phyloP scores from a whole-genome alignment of 1,284 basidiomycete genomes.

The Marasmius fiardii region DNA sequence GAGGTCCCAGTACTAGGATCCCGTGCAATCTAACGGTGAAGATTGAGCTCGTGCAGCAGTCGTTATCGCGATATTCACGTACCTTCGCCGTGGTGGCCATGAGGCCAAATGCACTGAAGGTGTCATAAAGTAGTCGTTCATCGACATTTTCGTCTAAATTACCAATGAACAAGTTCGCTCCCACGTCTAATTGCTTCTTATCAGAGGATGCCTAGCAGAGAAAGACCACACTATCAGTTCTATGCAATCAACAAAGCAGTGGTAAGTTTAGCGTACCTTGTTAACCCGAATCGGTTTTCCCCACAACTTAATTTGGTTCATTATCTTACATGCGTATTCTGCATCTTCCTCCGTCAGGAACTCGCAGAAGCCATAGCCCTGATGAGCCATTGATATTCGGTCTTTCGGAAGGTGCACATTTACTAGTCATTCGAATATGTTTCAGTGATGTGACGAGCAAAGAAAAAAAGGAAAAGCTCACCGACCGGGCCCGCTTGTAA shows the following conservation, averaged over 20 bases:
- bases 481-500: slow-evolving; percentile 96
- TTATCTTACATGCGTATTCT: slow-evolving; percentile 99
- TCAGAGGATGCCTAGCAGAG: slow-evolving; percentile 79
- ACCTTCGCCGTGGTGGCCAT: slow-evolving; percentile 96
- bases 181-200: slow-evolving; percentile 97
- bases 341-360: slow-evolving; percentile 97
- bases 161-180: slow-evolving; percentile 96
- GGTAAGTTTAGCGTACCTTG: slow-evolving; percentile 63
- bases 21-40: slow-evolving; percentile 71
- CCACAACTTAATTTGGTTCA: slow-evolving; percentile 99
- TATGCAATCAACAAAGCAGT: slow-evolving; percentile 5
- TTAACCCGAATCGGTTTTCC: slow-evolving; percentile 98
- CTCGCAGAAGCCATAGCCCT: slow-evolving; percentile 99
- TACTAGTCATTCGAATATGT: slow-evolving; percentile 44
- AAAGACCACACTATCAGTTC: slow-evolving; percentile 10
- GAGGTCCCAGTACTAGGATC: slow-evolving; percentile 83
- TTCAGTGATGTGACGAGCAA: slow-evolving; percentile 10
- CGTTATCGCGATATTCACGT: slow-evolving; percentile 23
- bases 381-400: slow-evolving; percentile 95
- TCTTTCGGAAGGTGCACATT: slow-evolving; percentile 99
- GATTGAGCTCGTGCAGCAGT: slow-evolving; percentile 9
- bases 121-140: slow-evolving; percentile 90
- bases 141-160: slow-evolving; percentile 94
- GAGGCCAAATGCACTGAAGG: slow-evolving; percentile 91
- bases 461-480: slow-evolving; percentile 37